Percentiles rank a stretch among this genome's conserved stretches.
phyloP scores from a whole-genome alignment of 2,329 filamentous ascomycete genomes.

The Septoria linicola region DNA sequence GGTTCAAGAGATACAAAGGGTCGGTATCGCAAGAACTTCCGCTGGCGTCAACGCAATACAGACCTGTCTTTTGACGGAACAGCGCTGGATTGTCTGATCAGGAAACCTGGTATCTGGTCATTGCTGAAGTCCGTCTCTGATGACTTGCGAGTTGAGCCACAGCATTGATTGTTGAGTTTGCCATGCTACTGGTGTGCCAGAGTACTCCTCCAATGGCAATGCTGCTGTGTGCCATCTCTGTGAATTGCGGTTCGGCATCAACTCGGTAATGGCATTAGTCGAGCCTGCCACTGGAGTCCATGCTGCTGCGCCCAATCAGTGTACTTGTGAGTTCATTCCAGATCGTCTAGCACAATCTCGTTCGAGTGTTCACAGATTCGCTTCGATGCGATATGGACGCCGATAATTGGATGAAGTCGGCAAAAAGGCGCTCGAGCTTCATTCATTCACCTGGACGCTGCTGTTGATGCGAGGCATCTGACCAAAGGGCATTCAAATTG shows the following conservation, averaged over 20 bases:
- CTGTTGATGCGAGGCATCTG: too few species aligned
- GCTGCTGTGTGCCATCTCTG: neutral
- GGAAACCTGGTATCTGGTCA: neutral
- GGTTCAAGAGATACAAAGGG: neutral
- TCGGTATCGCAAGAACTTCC: slow-evolving; percentile 4
- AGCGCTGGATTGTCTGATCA: neutral
- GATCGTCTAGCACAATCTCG: too few species aligned
- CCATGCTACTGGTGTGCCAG: slow-evolving; percentile 2
- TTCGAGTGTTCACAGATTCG: too few species aligned
- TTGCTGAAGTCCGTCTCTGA: neutral
- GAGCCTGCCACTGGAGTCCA: neutral
- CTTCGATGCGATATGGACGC: too few species aligned
- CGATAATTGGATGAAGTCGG: too few species aligned
- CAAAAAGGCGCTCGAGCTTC: too few species aligned
- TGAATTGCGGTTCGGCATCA: neutral
- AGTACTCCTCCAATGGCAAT: neutral
- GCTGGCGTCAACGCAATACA: neutral
- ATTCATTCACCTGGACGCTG: too few species aligned
- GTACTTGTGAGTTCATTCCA: neutral
- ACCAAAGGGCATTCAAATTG: too few species aligned
- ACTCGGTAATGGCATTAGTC: neutral
- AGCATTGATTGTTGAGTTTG: slow-evolving; percentile 3
- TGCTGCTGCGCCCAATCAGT: neutral
- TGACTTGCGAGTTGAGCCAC: neutral
- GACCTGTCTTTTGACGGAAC: neutral